Conservation (phyloP, 2,329 filamentous ascomycete species). For the Trichoderma lentiforme region DNA sequence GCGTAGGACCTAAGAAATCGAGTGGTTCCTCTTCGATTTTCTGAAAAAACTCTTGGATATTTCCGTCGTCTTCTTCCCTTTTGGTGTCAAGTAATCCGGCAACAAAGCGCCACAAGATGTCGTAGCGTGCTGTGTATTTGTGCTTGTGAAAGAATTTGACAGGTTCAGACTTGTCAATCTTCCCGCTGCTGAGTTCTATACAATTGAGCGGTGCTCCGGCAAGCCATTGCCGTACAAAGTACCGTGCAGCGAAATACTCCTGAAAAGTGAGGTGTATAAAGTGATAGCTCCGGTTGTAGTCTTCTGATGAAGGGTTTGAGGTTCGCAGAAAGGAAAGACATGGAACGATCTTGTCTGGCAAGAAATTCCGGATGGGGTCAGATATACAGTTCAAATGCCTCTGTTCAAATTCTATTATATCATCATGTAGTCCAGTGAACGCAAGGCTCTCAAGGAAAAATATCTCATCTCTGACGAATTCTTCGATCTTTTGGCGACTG, state of each 20-base stretch:
- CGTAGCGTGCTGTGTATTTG: slow-evolving; percentile 2
- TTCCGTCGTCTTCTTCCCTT: neutral
- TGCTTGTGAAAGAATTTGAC: neutral
- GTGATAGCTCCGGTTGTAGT: slow-evolving; percentile 31
- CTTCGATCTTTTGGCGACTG: neutral
- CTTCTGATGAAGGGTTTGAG: slow-evolving; percentile 12
- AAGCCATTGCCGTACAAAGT: neutral
- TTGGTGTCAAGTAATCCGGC: neutral
- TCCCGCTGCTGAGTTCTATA: neutral
- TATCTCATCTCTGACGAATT: neutral
- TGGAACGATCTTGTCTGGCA: neutral
- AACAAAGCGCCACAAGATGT: slow-evolving; percentile 8
- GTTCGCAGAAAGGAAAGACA: neutral
- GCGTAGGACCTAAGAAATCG: neutral
- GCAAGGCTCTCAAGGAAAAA: neutral
- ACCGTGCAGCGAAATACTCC: slow-evolving; percentile 36
- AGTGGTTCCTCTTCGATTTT: neutral
- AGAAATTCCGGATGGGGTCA: neutral
- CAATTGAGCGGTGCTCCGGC: neutral
- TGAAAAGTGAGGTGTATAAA: slow-evolving; percentile 43
- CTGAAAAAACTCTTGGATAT: neutral
- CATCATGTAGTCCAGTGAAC: neutral
- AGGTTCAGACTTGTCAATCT: neutral
- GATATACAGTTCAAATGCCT: neutral
- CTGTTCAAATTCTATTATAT: neutral